Conservation (phyloP, 2,329 filamentous ascomycete genomes). For the Penicillium glabrum region DNA sequence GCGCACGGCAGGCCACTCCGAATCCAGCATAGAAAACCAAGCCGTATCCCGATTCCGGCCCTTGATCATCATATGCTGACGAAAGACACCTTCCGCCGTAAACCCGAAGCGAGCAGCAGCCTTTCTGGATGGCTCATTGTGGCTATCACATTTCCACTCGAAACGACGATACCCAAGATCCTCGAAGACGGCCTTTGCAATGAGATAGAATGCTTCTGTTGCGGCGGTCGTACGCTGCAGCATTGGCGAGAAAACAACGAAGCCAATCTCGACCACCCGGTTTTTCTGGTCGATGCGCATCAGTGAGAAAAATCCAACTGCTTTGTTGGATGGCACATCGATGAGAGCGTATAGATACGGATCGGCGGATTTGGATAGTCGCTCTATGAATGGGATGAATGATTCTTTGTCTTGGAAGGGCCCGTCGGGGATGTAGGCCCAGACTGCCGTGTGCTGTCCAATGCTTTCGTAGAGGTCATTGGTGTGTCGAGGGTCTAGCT, state of each 20-base stretch:
- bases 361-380: constrained; percentile 26
- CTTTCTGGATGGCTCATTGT: constrained; percentile 54
- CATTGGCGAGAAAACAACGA: constrained; percentile 50
- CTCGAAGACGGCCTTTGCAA: constrained; percentile 55
- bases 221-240: constrained; percentile 56
- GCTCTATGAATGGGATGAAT: constrained; percentile 27
- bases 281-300: constrained; percentile 51
- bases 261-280: constrained; percentile 57
- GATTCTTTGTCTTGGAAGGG: constrained; percentile 29
- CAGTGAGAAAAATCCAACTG: constrained; percentile 23
- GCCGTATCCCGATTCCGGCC: constrained; percentile 57
- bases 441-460: constrained; percentile 27
- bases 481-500: constrained; percentile 19
- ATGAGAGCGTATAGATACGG: constrained; percentile 46
- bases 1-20: constrained; percentile 13
- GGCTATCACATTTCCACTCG: constrained; percentile 63
- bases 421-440: constrained; percentile 37
- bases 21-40: constrained; percentile 20
- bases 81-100: constrained; percentile 58
- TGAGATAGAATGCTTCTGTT: constrained; percentile 58
- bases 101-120: constrained; percentile 61
- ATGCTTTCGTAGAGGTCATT: constrained; percentile 21
- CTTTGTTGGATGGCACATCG: constrained; percentile 16
- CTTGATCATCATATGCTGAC: constrained; percentile 60
- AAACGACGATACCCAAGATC: constrained; percentile 55